Base-by-base conservation (phyloP, 179 eudicot species). In the Patellifolia procumbens region DNA sequence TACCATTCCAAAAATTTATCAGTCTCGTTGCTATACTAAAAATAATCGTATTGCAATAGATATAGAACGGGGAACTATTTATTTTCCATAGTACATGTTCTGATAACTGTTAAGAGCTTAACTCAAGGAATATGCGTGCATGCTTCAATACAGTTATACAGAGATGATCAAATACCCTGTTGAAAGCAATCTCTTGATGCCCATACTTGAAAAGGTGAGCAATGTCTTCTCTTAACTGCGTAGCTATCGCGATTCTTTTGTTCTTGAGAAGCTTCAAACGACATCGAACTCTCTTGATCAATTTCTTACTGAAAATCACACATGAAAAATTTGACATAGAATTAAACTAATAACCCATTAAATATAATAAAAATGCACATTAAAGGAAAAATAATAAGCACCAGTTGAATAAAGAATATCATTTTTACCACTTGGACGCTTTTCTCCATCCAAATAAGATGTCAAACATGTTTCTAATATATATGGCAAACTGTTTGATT, bases 371-470 rank as follows among this genome's bases (percentile, higher is more conserved):
- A n/a, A n/a, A n/a, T n/a, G n/a, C n/a, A n/a, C n/a, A n/a, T 2
- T 17, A 1, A 22, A 22, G 7, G 26, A 10, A 55, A 55, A 1
- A 2, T 45, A 29, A 28, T 11, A n/a, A 31, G 4, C 4, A 29
- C 9, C n/a, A 6, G n/a, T n/a, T n/a, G n/a, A n/a, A n/a, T n/a
- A 22, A 24, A 7, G 20, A 5, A n/a, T 20, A 19, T 83, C n/a
- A n/a, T n/a, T n/a, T n/a, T n/a, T n/a, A 91, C 97, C 96, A 92
- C 34, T 81, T 85, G 15, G 97, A 91, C 34, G 94, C 96, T 80
- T 89, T 92, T 83, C 92, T 88, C 96, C 97, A 91, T 55, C 92
- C 91, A 78, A 89, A 87, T 24, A 91, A 68, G 56, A 80, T 39
- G 26, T 85, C 86, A 71, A 92, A 87, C 96, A 91, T 91, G 45